These are phyloP conservation scores for Hypoxylon sp. DNA, from an alignment of 2,329 filamentous ascomycete genomes.

Conservation along the genomic window DNA sequence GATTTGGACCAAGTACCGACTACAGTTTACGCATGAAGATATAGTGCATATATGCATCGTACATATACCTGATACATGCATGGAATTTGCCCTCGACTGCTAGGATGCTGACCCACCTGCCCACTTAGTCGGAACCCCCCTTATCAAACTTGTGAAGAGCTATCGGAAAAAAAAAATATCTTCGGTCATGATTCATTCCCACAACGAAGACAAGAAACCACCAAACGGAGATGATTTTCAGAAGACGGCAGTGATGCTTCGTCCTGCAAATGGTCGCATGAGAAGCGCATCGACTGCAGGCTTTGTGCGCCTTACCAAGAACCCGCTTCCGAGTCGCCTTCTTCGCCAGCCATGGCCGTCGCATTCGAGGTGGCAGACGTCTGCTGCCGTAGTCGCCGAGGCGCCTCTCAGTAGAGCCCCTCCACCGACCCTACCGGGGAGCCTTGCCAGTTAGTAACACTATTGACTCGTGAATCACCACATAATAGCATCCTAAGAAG, in stretches of 20 bases:
- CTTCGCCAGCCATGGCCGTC: constrained; percentile 44
- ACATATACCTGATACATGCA: no score
- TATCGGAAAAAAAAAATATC: constrained; percentile 19
- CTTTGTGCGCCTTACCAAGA: constrained; percentile 61
- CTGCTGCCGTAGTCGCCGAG: constrained; percentile 37
- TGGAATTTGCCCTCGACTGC: no score
- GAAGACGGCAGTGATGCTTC: constrained; percentile 50
- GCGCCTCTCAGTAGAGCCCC: constrained; percentile 25
- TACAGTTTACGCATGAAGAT: no score
- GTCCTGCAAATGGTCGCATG: constrained; percentile 49
- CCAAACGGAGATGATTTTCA: constrained; percentile 36
- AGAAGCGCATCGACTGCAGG: constrained; percentile 53
- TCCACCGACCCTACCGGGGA: constrained; percentile 34
- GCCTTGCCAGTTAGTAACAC: constrained; percentile 53
- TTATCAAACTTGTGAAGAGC: constrained; percentile 26
- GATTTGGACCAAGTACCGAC: no score
- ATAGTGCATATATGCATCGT: no score
- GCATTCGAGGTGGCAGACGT: constrained; percentile 55
- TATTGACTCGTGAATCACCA: constrained; percentile 2
- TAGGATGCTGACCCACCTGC: background rate
- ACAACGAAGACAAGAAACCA: constrained; percentile 1
- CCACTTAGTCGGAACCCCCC: constrained; percentile 5
- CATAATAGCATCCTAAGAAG: constrained; percentile 27
- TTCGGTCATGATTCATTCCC: constrained; percentile 24
- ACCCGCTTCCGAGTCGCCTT: constrained; percentile 52